These are phyloP conservation scores for Aspergillus pseudoterreus DNA, from an alignment of 2,329 filamentous ascomycete genomes.

Conservation along the genomic window DNA sequence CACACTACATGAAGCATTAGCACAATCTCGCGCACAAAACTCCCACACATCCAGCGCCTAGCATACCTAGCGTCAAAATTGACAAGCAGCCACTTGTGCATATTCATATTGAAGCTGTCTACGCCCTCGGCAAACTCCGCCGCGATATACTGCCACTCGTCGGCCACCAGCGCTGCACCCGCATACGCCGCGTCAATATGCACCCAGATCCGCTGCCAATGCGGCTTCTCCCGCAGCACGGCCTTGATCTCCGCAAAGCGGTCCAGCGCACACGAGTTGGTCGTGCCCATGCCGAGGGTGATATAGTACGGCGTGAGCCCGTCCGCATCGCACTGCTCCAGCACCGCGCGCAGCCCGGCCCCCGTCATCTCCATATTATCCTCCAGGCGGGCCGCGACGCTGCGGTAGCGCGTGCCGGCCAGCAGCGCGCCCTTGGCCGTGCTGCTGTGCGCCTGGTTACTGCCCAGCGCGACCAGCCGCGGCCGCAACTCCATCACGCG, in stretches of 20 bases:
- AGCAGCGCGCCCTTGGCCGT: conserved; percentile 86
- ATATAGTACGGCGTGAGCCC: conserved; percentile 83
- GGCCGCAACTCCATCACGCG: conserved; percentile 63
- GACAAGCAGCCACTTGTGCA: conserved; percentile 95
- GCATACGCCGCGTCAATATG: conserved; percentile 94
- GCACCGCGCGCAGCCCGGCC: conserved; percentile 54
- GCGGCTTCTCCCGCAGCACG: conserved; percentile 43
- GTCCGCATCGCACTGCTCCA: conserved; percentile 63
- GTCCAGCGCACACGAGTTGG: conserved; percentile 83
- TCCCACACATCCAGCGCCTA: fast-evolving
- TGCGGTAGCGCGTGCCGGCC: conserved; percentile 75
- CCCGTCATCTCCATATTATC: conserved; percentile 70
- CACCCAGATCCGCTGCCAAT: conserved; percentile 69
- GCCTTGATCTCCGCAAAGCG: conserved; percentile 68
- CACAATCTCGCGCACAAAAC: no score
- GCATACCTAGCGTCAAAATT: conserved; percentile 71
- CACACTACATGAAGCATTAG: conserved; percentile 48
- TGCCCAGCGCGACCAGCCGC: conserved; percentile 74
- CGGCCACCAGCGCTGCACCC: conserved; percentile 75
- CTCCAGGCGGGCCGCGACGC: conserved; percentile 59
- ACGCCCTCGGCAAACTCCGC: conserved; percentile 58
- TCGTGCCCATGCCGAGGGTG: conserved; percentile 79
- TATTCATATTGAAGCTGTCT: conserved; percentile 90
- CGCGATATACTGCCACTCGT: conserved; percentile 71
- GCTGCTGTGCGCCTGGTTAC: conserved; percentile 74